phyloP scores from a whole-genome alignment of 2,329 filamentous ascomycete genomes.

The Xylariaceae sp. region DNA sequence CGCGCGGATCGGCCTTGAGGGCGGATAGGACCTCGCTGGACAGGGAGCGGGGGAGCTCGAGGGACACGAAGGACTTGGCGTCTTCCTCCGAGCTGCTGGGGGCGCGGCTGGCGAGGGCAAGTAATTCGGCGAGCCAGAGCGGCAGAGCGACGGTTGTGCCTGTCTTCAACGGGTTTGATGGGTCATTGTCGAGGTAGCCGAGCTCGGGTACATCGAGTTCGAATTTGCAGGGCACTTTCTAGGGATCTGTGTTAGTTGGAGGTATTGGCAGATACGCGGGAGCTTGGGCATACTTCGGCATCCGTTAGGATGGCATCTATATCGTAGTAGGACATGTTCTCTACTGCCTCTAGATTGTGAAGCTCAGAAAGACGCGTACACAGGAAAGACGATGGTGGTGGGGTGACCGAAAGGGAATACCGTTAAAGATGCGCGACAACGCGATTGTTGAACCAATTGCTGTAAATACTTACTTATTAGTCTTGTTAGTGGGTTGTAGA shows the following conservation, averaged over 20 bases:
- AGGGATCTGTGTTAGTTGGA: conserved; percentile 11
- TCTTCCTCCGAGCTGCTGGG: conserved; percentile 31
- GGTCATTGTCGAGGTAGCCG: conserved; percentile 84
- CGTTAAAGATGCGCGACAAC: too few relatives aligned
- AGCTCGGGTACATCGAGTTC: conserved; percentile 83
- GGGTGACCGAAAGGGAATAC: too few relatives aligned
- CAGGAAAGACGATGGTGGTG: too few relatives aligned
- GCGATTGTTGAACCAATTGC: too few relatives aligned
- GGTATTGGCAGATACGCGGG: background rate
- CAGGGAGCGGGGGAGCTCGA: conserved; percentile 77
- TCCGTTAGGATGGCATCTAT: conserved; percentile 81
- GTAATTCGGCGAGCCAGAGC: conserved; percentile 92
- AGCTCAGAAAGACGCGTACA: too few relatives aligned
- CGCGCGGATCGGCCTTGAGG: conserved; percentile 81
- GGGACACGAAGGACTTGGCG: conserved; percentile 61
- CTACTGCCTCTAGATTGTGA: background rate
- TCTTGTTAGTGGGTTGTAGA: too few relatives aligned
- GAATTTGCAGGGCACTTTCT: conserved; percentile 97
- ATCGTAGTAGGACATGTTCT: conserved; percentile 73
- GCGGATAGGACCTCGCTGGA: conserved; percentile 80
- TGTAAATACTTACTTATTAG: too few relatives aligned
- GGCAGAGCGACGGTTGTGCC: conserved; percentile 80
- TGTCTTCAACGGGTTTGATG: conserved; percentile 65
- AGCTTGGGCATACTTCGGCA: conserved; percentile 56
- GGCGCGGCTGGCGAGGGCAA: conserved; percentile 61